Evolutionary conservation across 768 basidiomycete genomes (phyloP).

Genomic region (Boletus barrowsii): DNA sequence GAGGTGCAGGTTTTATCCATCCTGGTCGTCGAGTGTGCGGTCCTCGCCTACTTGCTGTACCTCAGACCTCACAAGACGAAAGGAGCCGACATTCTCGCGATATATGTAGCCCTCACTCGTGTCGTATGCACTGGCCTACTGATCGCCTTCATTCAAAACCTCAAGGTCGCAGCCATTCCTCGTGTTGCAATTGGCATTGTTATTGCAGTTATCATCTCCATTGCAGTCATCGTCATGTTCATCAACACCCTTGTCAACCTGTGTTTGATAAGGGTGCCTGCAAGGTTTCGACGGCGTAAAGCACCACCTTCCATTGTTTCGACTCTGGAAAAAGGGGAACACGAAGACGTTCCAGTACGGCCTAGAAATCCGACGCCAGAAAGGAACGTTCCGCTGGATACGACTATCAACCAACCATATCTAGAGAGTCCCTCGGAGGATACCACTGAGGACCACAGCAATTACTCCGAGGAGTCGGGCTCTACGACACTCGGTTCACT

Average conservation of each 20-base stretch:
- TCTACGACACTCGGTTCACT: slow-evolving; percentile 36
- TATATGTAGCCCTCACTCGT: slow-evolving; percentile 64
- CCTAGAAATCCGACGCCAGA: slow-evolving; percentile 56
- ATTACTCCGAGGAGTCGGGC: slow-evolving; percentile 33
- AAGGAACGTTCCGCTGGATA: slow-evolving; percentile 39
- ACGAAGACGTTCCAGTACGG: slow-evolving; percentile 28
- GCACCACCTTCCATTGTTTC: slow-evolving; percentile 13
- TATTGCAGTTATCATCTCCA: slow-evolving; percentile 65
- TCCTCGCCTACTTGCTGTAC: slow-evolving; percentile 50
- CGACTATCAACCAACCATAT: slow-evolving; percentile 42
- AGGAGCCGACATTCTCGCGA: slow-evolving; percentile 67
- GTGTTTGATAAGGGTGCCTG: slow-evolving; percentile 30
- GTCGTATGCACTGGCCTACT: slow-evolving; percentile 67
- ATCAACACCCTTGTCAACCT: slow-evolving; percentile 60
- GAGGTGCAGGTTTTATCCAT: slow-evolving; percentile 67
- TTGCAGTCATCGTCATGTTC: slow-evolving; percentile 67
- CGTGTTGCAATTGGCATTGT: slow-evolving; percentile 80
- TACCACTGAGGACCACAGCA: slow-evolving; percentile 21
- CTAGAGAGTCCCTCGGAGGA: slow-evolving; percentile 36
- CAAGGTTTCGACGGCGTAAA: slow-evolving; percentile 16
- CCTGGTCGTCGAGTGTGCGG: slow-evolving; percentile 61
- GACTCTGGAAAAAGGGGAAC: slow-evolving; percentile 29
- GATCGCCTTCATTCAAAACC: slow-evolving; percentile 69
- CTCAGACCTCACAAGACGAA: slow-evolving; percentile 65
- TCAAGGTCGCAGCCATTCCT: slow-evolving; percentile 70